Evolutionary conservation across 1,139 yeast genomes (phyloP), one percentile per base, ranked within the genome.

Genomic region (Zygoascus sp.): DNA sequence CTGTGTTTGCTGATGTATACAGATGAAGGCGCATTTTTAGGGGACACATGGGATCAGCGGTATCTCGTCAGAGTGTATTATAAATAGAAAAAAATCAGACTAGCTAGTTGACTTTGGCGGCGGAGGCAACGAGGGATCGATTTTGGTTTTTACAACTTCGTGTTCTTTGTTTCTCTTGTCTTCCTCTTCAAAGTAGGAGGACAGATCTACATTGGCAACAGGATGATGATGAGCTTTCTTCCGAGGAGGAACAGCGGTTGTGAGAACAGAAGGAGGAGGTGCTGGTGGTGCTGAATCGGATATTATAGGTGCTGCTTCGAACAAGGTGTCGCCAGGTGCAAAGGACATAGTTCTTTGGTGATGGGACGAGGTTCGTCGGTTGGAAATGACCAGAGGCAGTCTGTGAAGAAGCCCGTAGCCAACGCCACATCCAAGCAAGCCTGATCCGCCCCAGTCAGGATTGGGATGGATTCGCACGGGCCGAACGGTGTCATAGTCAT

Each of bases 351-450:
- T 40, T 13, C 43, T 39, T 10, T 32, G 42, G 28, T 48, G 37
- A 3, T 32, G 32, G 2, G 53, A 44, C 10, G 50, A 41, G 47
- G 48, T 17, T 45, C 47, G 19, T 16, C 44, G n/a, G 49, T 46
- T 23, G 44, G 27, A n/a, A 41, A 35, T 19, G 7, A 75, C 65
- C 5, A 79, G 82, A 1, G 96, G 96, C 15, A 92, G 69, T 54
- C 95, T 73, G 62, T 92, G 97, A 46, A 92, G 70, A 48, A 85
- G 72, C 0, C 97, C 97, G 60, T 89, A 90, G 0, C 97, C 97
- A 9, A 92, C 95, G 56, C 90, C 96, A 66, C 97, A 90, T 1
- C 98, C 98, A 38, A 92, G 70, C 32, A 89, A 72, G 0, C 96
- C 96, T 52, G 73, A 75, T 1, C 85, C 83, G 19, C 83, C 83